Evolutionary conservation across 2,329 filamentous ascomycete species (phyloP), one percentile per base, ranked within the genome.

Genomic region (Lithohypha guttulata): DNA sequence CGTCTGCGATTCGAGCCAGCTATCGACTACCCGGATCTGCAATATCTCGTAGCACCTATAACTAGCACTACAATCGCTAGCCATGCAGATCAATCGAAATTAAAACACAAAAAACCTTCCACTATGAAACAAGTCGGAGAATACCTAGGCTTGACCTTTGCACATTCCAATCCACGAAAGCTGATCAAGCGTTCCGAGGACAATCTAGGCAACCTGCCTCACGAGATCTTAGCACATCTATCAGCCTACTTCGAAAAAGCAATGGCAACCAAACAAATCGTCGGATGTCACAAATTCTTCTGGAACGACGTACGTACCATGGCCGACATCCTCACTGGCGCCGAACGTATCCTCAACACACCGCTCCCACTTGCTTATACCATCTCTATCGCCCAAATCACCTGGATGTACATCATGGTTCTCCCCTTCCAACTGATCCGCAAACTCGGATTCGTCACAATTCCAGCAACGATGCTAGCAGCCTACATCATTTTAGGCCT

Each of bases 401-500:
- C 84, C 21, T 87, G 82, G 76, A 72, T 86, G 35, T 93, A 91
- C 61, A 77, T 91, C 39, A 63, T 85, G 50, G 69, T 84, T 22
- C 70, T 93, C 1, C 84, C 84, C 4, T 91, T 91, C 69, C 84
- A 93, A 62, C 74, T 93, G 4, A 73, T 75, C 54, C 55, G 58
- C 0, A 57, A 61, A 2, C 72, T 93, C 1, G 51, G 60, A 6
- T 91, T 80, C 78, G 70, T 86, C 47, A 79, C 84, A 8, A 87
- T 91, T 47, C 84, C 84, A 0, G 84, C 77, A 22, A 80, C 78
- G 30, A 64, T 87, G 11, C 60, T 67, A 9, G 79, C 79, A 2
- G 77, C 81, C 3, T 89, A 89, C 60, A 89, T 91, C 50, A 89
- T 91, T 56, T 73, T 91, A 43, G 82, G 81, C 17, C 75, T 91